phyloP scores from a whole-genome alignment of 2,329 filamentous ascomycete species.

The Fusarium equiseti region DNA sequence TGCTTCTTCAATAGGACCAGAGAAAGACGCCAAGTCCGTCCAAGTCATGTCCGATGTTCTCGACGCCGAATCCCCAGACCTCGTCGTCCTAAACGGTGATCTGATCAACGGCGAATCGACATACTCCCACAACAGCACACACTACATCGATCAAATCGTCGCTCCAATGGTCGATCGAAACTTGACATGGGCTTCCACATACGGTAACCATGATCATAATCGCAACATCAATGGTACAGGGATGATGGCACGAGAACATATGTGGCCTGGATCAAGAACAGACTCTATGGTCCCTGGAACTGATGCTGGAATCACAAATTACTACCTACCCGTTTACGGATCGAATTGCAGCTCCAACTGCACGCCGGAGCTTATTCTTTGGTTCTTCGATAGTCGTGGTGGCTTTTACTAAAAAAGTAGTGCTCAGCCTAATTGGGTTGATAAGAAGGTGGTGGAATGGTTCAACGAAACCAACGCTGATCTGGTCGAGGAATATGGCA shows the following conservation, averaged over 20 bases:
- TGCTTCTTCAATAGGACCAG: constrained; percentile 46
- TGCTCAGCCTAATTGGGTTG: constrained; percentile 59
- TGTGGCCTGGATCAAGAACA: constrained; percentile 42
- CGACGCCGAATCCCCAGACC: constrained; percentile 56
- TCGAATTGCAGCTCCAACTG: constrained; percentile 50
- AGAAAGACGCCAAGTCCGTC: constrained; percentile 53
- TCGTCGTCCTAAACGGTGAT: constrained; percentile 77
- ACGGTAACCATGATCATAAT: constrained; percentile 76
- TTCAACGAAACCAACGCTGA: constrained; percentile 54
- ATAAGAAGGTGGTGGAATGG: constrained; percentile 58
- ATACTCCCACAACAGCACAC: constrained; percentile 62
- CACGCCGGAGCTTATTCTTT: constrained; percentile 63
- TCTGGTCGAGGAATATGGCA: constrained; percentile 47
- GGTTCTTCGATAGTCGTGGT: constrained; percentile 77
- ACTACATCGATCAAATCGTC: constrained; percentile 69
- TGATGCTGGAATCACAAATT: constrained; percentile 56
- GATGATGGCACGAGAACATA: constrained; percentile 44
- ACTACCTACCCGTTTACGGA: constrained; percentile 57
- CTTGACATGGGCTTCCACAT: constrained; percentile 73
- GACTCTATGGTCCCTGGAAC: constrained; percentile 37
- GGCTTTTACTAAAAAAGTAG: constrained; percentile 61
- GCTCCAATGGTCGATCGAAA: constrained; percentile 65
- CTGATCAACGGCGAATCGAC: constrained; percentile 75
- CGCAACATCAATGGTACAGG: constrained; percentile 56
- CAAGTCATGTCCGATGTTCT: constrained; percentile 54